Evolutionary conservation across 2,329 filamentous ascomycete species (phyloP), one percentile per base, ranked within the genome.

Genomic region (Trichoderma aggressivum): DNA sequence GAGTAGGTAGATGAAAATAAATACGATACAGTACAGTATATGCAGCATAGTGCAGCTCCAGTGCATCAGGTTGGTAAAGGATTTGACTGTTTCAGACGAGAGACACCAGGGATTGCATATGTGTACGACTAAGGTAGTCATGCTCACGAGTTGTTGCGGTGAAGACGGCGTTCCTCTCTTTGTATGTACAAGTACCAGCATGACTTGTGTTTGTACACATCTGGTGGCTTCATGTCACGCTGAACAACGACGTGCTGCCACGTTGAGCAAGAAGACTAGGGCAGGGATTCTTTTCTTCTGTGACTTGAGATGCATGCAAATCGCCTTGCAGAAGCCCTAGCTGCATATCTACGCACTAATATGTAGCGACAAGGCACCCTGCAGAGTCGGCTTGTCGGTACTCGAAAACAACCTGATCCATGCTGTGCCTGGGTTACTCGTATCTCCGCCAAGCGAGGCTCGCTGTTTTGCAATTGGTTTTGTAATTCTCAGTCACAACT

Each of bases 291-390:
- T 36, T 34, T 32, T 65, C 16, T 50, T 24, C 47, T 50, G 47
- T 53, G 4, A 21, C 47, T 53, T 53, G 47, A 32, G 63, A 24
- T 67, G 64, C 64, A 67, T 32, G 64, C 64, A 67, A 67, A 58
- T 56, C 64, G 56, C 64, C 64, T 30, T 67, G 64, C 64, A 67
- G 63, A 32, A 58, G 34, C 64, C 64, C 64, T 67, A 32, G 64
- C 53, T 30, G 34, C 64, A 59, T 26, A 67, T 32, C 14, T 32
- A 30, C 14, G 18, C 32, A 43, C 47, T 36, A 60, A 3, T 28
- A 5, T 58, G 30, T n/a, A 21, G 39, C 36, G 26, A 62, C 34
- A 24, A 8, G 55, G 30, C 55, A 58, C 36, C n/a, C n/a, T 34
- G 34, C n/a, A 34, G 34, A 16, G 36, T 11, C 53, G 24, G 64